Conservation (phyloP, 192 early-diverging fungal species). For the Fimicolochytrium jonesii region DNA sequence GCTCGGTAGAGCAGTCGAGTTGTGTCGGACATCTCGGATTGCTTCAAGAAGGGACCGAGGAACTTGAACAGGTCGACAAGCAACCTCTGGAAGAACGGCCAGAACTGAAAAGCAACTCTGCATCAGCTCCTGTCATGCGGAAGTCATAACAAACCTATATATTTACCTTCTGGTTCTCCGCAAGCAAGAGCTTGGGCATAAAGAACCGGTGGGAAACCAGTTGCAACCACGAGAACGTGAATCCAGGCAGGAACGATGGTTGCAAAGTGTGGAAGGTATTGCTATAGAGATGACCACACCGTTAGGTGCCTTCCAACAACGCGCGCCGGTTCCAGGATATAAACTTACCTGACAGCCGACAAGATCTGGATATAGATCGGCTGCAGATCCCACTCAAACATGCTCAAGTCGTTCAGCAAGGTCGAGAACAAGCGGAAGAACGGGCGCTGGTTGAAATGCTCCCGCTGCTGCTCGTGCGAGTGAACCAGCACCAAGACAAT, state of each 20-base stretch:
- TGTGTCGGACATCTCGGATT: conserved; percentile 66
- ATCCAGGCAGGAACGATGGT: conserved; percentile 85
- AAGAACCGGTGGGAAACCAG: conserved; percentile 90
- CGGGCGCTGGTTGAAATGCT: conserved; percentile 83
- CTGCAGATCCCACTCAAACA: conserved; percentile 59
- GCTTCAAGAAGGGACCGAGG: conserved; percentile 75
- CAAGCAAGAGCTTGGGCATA: conserved; percentile 78
- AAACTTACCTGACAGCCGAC: conserved; percentile 55
- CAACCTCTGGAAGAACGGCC: conserved; percentile 81
- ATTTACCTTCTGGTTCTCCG: conserved; percentile 67
- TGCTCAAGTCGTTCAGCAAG: conserved; percentile 73
- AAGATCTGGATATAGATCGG: conserved; percentile 71
- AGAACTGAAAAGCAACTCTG: conserved; percentile 59
- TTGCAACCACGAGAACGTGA: conserved; percentile 91
- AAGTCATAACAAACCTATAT: neutral
- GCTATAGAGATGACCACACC: conserved; percentile 15
- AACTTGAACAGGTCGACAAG: conserved; percentile 83
- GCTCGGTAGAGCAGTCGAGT: conserved; percentile 85
- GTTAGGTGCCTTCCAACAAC: neutral
- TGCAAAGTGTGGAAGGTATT: conserved; percentile 81
- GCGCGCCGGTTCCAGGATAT: neutral
- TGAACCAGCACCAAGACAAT: conserved; percentile 82
- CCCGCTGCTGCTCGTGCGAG: conserved; percentile 72
- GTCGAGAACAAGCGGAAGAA: conserved; percentile 87
- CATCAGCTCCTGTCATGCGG: no score